Percentiles rank a stretch among this genome's conserved stretches.
Evolutionary conservation across 2,329 filamentous ascomycete species (phyloP).

Genomic region (Mollisiaceae sp.): DNA sequence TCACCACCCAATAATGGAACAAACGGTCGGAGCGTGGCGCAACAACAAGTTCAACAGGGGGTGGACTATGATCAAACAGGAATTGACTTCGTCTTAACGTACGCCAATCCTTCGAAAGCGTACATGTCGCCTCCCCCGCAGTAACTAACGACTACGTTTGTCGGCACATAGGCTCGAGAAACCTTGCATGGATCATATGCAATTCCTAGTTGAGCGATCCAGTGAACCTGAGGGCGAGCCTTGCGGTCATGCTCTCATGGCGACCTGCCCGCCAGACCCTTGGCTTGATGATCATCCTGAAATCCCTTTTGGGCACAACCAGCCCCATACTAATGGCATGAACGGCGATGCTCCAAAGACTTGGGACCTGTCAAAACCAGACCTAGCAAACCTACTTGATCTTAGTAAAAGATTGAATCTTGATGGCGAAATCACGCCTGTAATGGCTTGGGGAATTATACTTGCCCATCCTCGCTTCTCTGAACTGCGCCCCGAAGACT

Average conservation of each 20-base stretch:
- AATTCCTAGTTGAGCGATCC: constrained; percentile 71
- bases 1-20: constrained; percentile 14
- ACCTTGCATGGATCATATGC: constrained; percentile 91
- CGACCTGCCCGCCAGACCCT: constrained; percentile 74
- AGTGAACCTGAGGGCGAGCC: constrained; percentile 67
- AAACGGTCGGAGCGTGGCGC: constrained; percentile 34
- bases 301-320: constrained; percentile 57
- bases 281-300: constrained; percentile 52
- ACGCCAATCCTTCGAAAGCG: constrained; percentile 67
- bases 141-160: constrained; percentile 50
- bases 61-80: constrained; percentile 81
- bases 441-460: constrained; percentile 92
- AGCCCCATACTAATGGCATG: constrained; percentile 25
- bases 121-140: constrained; percentile 69
- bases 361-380: constrained; percentile 77
- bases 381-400: constrained; percentile 81
- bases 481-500: constrained; percentile 70
- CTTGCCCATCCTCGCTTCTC: constrained; percentile 71
- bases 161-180: constrained; percentile 74
- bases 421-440: constrained; percentile 89
- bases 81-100: constrained; percentile 92
- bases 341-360: constrained; percentile 56
- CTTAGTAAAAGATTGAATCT: constrained; percentile 82
- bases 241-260: constrained; percentile 93
- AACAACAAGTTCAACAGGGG: constrained; percentile 43